Conservation (phyloP, 192 early-diverging fungal species). For the Chytriomyces confervae region DNA sequence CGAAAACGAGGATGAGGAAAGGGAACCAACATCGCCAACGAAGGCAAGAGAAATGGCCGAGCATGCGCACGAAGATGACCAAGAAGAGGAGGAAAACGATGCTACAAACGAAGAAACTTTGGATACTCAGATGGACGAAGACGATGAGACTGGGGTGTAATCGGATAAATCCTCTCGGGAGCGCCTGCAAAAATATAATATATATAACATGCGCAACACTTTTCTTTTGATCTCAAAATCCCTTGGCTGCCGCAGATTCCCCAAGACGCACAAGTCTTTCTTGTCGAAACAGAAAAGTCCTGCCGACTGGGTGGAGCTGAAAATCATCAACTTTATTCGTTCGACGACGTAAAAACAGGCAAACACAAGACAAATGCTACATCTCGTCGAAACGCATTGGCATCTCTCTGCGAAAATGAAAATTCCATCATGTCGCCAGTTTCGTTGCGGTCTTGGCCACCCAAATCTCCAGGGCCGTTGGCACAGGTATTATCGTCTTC, state of each 20-base stretch:
- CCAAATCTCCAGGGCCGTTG: neutral
- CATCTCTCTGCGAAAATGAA: conserved; percentile 4
- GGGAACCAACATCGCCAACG: neutral
- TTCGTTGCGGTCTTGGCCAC: neutral
- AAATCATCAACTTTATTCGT: neutral
- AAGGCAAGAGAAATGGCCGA: neutral
- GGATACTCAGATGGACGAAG: conserved; percentile 2
- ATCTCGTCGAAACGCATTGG: neutral
- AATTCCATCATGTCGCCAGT: neutral
- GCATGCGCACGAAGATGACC: neutral
- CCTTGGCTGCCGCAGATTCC: no score
- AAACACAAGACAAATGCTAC: neutral
- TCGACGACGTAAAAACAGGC: neutral
- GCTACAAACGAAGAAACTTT: neutral
- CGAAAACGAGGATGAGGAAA: neutral
- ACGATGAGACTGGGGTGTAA: neutral
- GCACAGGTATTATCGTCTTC: neutral
- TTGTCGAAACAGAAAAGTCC: no score
- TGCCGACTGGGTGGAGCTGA: no score
- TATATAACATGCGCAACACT: no score
- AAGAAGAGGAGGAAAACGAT: conserved; percentile 11
- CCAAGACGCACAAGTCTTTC: no score
- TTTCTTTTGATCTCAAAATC: no score
- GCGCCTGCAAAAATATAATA: no score
- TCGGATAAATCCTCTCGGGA: no score